These are phyloP conservation scores for Lizonia empirigonia DNA, from an alignment of 2,329 filamentous ascomycete genomes.

Conservation along the genomic window DNA sequence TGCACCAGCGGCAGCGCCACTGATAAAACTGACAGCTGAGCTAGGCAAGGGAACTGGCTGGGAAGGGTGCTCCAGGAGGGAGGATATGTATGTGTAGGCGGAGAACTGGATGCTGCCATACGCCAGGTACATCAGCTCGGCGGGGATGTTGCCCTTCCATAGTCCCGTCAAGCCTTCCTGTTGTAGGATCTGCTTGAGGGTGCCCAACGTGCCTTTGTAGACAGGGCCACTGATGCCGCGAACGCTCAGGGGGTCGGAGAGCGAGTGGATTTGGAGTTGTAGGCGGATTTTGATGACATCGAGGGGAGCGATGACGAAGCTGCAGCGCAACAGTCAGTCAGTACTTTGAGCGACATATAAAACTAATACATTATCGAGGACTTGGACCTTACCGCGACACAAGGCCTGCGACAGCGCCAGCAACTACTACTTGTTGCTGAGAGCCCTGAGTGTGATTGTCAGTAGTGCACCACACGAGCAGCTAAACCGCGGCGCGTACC, in stretches of 20 bases:
- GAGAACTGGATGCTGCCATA: slow-evolving; percentile 92
- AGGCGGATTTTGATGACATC: slow-evolving; percentile 98
- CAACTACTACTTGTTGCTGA: slow-evolving; percentile 67
- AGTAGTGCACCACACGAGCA: slow-evolving; percentile 12
- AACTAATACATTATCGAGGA: neutral
- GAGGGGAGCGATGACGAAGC: slow-evolving; percentile 91
- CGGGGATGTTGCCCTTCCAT: slow-evolving; percentile 98
- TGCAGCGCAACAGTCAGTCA: slow-evolving; percentile 43
- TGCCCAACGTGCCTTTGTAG: slow-evolving; percentile 78
- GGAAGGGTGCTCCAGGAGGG: slow-evolving; percentile 64
- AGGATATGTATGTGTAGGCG: slow-evolving; percentile 76
- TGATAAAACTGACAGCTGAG: slow-evolving; percentile 77
- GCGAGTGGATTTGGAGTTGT: slow-evolving; percentile 87
- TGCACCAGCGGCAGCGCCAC: slow-evolving; percentile 82
- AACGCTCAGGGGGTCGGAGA: slow-evolving; percentile 71
- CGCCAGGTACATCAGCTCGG: slow-evolving; percentile 89
- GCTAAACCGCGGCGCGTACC: slow-evolving; percentile 49
- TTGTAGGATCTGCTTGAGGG: slow-evolving; percentile 74
- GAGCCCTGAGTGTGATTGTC: slow-evolving; percentile 59
- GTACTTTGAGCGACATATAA: neutral
- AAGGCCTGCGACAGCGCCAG: slow-evolving; percentile 77
- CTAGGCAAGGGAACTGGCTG: slow-evolving; percentile 62
- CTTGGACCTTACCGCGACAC: slow-evolving; percentile 71
- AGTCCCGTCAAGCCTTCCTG: slow-evolving; percentile 83
- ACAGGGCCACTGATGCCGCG: slow-evolving; percentile 53